Evolutionary conservation across 805 yeast species (phyloP), one percentile per base, ranked within the genome.

Genomic region (Pichia cabralensis): DNA sequence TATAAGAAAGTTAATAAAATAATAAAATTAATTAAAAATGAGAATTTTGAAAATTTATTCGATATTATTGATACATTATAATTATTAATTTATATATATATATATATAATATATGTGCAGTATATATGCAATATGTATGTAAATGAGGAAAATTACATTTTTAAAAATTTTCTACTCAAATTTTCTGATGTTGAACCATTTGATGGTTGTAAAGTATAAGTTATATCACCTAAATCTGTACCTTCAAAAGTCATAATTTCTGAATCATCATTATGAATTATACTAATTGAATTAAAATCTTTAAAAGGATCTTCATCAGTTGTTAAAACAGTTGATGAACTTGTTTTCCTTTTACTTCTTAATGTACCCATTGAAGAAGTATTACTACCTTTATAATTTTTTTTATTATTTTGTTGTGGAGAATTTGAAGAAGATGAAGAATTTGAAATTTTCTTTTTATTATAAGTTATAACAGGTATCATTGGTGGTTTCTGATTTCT

Each of bases 401-500:
- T 42, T 13, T 7, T 8, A 6, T 5, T 13, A 24, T 24, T 24
- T n/a, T n/a, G n/a, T n/a, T n/a, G n/a, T n/a, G n/a, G n/a, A n/a
- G n/a, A n/a, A n/a, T n/a, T n/a, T n/a, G n/a, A n/a, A n/a, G n/a
- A n/a, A 18, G 24, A 31, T 14, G 28, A 31, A 5, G 39, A 30
- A 26, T 42, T 37, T 14, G 42, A 47, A 14, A 28, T 37, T 20
- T 47, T 42, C 14, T 27, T 28, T 24, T 48, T 50, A 31, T 47
- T 49, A 18, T 47, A 46, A 11, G 53, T 48, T 27, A 85, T 67
- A 0, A 80, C 80, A 0, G 99, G 99, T 13, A 92, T 78, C 77
- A 92, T 78, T 12, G 99, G 99, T 1, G 99, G 97, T 39, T 80
- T 80, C 53, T 80, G 92, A 56, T 92, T 83, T 47, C 98, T 71